Base-by-base conservation (phyloP, 2,329 filamentous ascomycete species). In the Diaporthe australafricana region DNA sequence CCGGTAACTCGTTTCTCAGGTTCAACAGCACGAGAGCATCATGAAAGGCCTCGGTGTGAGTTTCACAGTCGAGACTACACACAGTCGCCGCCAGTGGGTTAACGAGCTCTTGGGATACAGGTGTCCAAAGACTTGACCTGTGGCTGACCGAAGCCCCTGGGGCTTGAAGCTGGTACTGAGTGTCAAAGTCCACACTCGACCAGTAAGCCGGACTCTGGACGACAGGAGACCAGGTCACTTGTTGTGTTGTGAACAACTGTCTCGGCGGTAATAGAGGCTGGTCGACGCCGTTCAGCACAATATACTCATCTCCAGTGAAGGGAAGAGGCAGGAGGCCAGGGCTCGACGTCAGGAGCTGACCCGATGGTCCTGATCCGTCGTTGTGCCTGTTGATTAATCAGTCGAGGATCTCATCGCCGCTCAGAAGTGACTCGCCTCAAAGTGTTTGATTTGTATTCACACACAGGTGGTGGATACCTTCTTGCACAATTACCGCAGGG, bases 401-500 rank as follows among this genome's bases (percentile, higher is more conserved):
- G 35, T n/a, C 7, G 5, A 9, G 4, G 8, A n/a, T 30, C 47
- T 60, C 17, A 16, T 8, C 38, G 35, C 30, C 38, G 12, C 20
- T 1, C 45, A 52, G 16, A 25, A 22, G 30, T 32, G 48, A 75
- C 75, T 74, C 69, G 80, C 79, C 75, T 78, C 56, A 67, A 74
- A 47, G 70, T 71, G 40, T 67, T 73, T 17, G 73, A 71, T 20
- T 76, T 81, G 74, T 89, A 89, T 74, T 87, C 83, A 77, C 87
- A 89, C 8, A 80, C 75, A 0, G 87, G 87, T 67, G 84, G 85
- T 0, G 87, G 87, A 73, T 87, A 89, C 38, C 87, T 82, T 47
- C 87, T 84, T 30, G 83, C 79, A 74, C 87, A 89, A 75, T 89
- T 88, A 53, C 83, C 84, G 78, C 87, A 89, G 17, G 87, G 87